Conservation (phyloP, 2,329 filamentous ascomycete genomes). For the Tolypocladium tropicale region DNA sequence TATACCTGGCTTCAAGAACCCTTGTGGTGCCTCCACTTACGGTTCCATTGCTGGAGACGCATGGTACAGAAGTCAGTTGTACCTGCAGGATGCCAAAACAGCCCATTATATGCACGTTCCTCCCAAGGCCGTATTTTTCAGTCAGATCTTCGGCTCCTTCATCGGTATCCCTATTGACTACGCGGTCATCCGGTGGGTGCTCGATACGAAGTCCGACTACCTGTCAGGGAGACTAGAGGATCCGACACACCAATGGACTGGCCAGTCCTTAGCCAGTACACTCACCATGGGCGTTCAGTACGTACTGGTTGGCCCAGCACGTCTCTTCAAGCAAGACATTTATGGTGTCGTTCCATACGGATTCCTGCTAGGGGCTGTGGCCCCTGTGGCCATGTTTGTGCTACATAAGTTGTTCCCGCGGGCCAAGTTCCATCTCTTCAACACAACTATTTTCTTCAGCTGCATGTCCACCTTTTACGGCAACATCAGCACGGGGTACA, state of each 20-base stretch:
- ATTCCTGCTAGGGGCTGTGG: slow-evolving; percentile 38
- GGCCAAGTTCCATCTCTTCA: slow-evolving; percentile 46
- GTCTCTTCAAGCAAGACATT: slow-evolving; percentile 37
- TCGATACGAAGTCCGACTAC: slow-evolving; percentile 45
- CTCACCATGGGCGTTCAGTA: slow-evolving; percentile 50
- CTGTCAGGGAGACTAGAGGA: slow-evolving; percentile 39
- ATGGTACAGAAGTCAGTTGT: slow-evolving; percentile 48
- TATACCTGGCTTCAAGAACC: slow-evolving; percentile 40
- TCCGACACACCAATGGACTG: slow-evolving; percentile 52
- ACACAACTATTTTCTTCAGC: slow-evolving; percentile 52
- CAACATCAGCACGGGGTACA: slow-evolving; percentile 50
- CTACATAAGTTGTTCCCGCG: slow-evolving; percentile 43
- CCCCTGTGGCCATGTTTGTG: slow-evolving; percentile 35
- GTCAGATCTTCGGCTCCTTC: slow-evolving; percentile 47
- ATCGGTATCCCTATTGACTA: slow-evolving; percentile 53
- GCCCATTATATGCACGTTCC: slow-evolving; percentile 54
- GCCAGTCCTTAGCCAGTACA: slow-evolving; percentile 37
- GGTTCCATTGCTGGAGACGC: slow-evolving; percentile 50
- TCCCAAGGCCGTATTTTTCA: slow-evolving; percentile 48
- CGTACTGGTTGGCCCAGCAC: slow-evolving; percentile 42
- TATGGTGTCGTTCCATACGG: slow-evolving; percentile 40
- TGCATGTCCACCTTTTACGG: slow-evolving; percentile 46
- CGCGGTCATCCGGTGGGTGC: slow-evolving; percentile 48
- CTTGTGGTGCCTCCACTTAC: slow-evolving; percentile 46
- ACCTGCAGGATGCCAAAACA: slow-evolving; percentile 55